Percentiles rank a stretch among this genome's conserved stretches.
phyloP scores from a whole-genome alignment of 2,329 filamentous ascomycete species.

The Ascochyta fabae region DNA sequence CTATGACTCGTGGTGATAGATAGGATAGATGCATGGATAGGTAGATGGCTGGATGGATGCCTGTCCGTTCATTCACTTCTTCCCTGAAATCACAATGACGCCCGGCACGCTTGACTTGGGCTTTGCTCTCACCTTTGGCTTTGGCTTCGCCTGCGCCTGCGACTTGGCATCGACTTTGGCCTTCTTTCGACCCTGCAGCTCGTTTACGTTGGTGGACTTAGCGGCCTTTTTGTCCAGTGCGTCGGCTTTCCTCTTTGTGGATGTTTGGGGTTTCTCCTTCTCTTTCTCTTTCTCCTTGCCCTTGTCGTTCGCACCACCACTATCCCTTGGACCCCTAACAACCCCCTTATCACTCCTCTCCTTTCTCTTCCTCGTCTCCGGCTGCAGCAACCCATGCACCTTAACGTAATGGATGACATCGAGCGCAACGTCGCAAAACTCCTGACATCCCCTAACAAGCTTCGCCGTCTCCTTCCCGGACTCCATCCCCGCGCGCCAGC shows the following conservation, averaged over 20 bases:
- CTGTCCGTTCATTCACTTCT: too few species aligned
- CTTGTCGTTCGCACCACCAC: background rate
- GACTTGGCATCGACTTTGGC: slow-evolving; percentile 16
- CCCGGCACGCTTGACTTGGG: too few species aligned
- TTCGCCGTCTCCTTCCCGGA: slow-evolving; percentile 21
- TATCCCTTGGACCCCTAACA: slow-evolving; percentile 18
- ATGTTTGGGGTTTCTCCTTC: background rate
- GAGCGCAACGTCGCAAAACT: slow-evolving; percentile 43
- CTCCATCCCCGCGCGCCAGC: slow-evolving; percentile 38
- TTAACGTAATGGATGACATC: slow-evolving; percentile 42
- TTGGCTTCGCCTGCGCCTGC: background rate
- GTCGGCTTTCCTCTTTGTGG: slow-evolving; percentile 4
- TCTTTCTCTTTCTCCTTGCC: too few species aligned
- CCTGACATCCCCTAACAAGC: slow-evolving; percentile 38
- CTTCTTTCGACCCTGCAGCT: slow-evolving; percentile 30
- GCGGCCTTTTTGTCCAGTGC: background rate
- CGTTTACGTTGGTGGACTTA: background rate
- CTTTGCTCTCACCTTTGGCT: background rate
- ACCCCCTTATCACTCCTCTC: slow-evolving; percentile 27
- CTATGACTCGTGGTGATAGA: too few species aligned
- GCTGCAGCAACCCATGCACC: slow-evolving; percentile 31
- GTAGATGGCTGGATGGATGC: too few species aligned
- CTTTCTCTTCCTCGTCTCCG: slow-evolving; percentile 11
- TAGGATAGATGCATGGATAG: too few species aligned
- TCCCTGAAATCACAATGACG: too few species aligned